phyloP scores from a whole-genome alignment of 441 rosid genomes.

The Populus hybrid region DNA sequence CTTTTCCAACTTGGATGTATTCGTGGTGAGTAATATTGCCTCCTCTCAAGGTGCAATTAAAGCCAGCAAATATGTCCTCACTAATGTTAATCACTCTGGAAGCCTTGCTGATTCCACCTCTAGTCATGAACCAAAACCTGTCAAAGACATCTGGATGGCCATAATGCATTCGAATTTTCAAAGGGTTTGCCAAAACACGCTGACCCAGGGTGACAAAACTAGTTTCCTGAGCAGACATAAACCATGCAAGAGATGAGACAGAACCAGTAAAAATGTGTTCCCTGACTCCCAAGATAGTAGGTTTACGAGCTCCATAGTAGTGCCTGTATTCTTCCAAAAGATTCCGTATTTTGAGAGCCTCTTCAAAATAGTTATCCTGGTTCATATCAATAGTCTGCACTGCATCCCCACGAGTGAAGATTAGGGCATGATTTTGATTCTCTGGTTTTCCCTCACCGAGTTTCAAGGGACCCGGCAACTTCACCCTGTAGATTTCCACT shows the following conservation, averaged over 20 bases:
- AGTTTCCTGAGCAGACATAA: slow-evolving; percentile 92
- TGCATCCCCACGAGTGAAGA: slow-evolving; percentile 92
- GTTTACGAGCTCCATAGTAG: slow-evolving; percentile 70
- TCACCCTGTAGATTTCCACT: slow-evolving; percentile 80
- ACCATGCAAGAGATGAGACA: slow-evolving; percentile 94
- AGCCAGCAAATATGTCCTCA: slow-evolving; percentile 95
- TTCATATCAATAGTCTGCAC: slow-evolving; percentile 95
- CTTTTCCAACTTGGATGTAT: slow-evolving; percentile 87
- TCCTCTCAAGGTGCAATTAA: slow-evolving; percentile 83
- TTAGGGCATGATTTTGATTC: slow-evolving; percentile 90
- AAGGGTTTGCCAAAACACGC: slow-evolving; percentile 86
- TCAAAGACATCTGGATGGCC: slow-evolving; percentile 96
- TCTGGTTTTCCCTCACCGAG: slow-evolving; percentile 95
- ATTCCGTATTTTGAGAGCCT: slow-evolving; percentile 91
- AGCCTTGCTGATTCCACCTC: slow-evolving; percentile 95
- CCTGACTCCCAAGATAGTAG: slow-evolving; percentile 85
- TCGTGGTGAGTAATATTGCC: slow-evolving; percentile 91
- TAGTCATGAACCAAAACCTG: slow-evolving; percentile 81
- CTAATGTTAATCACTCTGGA: slow-evolving; percentile 83
- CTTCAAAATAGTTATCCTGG: slow-evolving; percentile 91
- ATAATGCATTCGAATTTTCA: slow-evolving; percentile 89
- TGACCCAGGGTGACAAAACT: slow-evolving; percentile 93
- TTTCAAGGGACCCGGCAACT: slow-evolving; percentile 85
- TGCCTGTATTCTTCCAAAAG: slow-evolving; percentile 77
- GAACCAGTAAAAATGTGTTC: slow-evolving; percentile 92